Evolutionary conservation across 495 filamentous ascomycete genomes (phyloP).

Genomic region (Chaetomidium leptoderma): DNA sequence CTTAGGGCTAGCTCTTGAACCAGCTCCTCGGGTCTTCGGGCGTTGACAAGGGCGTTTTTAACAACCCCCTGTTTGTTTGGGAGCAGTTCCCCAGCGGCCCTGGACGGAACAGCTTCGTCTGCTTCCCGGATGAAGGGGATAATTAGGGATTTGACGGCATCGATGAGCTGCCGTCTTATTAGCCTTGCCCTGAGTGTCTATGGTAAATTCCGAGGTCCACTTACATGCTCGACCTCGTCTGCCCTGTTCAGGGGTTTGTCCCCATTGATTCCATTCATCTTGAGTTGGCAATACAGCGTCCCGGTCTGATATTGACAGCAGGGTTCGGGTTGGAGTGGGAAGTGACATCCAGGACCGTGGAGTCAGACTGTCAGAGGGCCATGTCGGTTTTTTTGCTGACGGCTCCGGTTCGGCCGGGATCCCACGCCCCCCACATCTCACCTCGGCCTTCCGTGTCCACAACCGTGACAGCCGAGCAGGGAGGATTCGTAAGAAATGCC

Average conservation of each 20-base stretch:
- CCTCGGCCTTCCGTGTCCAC: conserved; percentile 11
- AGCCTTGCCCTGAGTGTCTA: neutral
- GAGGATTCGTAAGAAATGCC: conserved; percentile 1
- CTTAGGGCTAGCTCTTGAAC: conserved; percentile 58
- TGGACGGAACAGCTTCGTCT: conserved; percentile 56
- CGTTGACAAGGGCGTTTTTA: conserved; percentile 63
- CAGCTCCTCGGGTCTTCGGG: conserved; percentile 66
- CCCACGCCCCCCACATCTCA: conserved; percentile 12
- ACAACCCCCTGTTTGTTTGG: conserved; percentile 43
- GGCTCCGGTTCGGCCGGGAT: conserved; percentile 9
- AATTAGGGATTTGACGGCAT: conserved; percentile 67
- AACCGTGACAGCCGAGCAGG: conserved; percentile 5
- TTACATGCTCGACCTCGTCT: conserved; percentile 45
- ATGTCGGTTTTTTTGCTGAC: conserved; percentile 13
- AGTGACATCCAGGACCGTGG: neutral
- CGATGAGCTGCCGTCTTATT: conserved; percentile 54
- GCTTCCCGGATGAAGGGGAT: conserved; percentile 74
- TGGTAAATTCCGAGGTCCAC: conserved; percentile 13
- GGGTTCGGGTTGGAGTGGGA: conserved; percentile 6
- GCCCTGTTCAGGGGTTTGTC: conserved; percentile 29
- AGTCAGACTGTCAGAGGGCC: neutral
- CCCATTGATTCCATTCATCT: conserved; percentile 24
- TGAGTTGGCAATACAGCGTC: neutral
- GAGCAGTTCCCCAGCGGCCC: conserved; percentile 49
- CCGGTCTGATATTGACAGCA: conserved; percentile 6